Evolutionary conservation across 768 basidiomycete species (phyloP), one percentile per base, ranked within the genome.

Genomic region (Multifurca ochricompacta): DNA sequence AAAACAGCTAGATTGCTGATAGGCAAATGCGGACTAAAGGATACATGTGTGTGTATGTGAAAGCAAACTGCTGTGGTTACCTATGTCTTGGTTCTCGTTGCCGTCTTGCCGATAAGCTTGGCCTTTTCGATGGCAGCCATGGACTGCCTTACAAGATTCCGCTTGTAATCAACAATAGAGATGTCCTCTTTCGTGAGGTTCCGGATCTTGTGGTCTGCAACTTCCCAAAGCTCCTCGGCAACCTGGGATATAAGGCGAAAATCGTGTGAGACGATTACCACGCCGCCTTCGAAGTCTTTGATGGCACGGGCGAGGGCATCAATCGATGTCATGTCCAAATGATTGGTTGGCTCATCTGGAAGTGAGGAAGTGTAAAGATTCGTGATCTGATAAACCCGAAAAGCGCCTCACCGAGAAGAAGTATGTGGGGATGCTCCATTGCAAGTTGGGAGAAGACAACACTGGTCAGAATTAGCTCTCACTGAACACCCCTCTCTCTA

Each of bases 251-350:
- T 97, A 60, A 98, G 82, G 64, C 95, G 89, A 87, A 99, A 99
- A 72, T 99, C 95, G 75, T 98, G 96, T 44, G 94, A 97, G 60
- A 99, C 96, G 68, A 99, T 98, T 63, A 98, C 96, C 36, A 99
- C 96, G 64, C 96, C 95, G 56, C 96, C 96, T 66, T 90, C 87
- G 68, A 91, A 99, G 66, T 89, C 90, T 70, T 95, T 96, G 77
- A 99, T 98, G 46, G 96, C 95, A 23, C 71, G 69, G 6, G 96
- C 96, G 44, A 99, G 81, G 1, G 96, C 95, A 67, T 98, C 95
- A 69, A 99, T 99, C 27, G 91, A 94, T 61, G 81, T 85, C 95
- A 96, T 95, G 68, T 96, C 93, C 78, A 96, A 80, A 71, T 97
- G 93, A 69, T 96, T 97, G 36, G 93, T 97, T 47, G 94, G 92